Percentiles rank a stretch among this genome's conserved stretches.
Evolutionary conservation across 306 rosid species (phyloP).

Genomic region (Prunus mongolica): DNA sequence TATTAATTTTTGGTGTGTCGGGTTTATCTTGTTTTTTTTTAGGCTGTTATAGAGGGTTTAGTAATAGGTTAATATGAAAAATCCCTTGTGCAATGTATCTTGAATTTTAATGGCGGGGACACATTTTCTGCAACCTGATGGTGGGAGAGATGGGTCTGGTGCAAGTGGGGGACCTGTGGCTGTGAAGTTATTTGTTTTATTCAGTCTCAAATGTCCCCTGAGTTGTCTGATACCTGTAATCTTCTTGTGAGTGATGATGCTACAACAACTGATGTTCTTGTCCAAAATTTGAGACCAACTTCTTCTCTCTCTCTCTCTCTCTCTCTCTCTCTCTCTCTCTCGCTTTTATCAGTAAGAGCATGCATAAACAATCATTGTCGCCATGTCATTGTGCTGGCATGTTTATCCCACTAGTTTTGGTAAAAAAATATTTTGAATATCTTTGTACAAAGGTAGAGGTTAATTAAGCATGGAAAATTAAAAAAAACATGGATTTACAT

Average conservation of each 20-base stretch:
- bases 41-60: constrained; percentile 29
- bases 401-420: background rate
- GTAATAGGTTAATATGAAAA: constrained; percentile 37
- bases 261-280: constrained; percentile 24
- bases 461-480: background rate
- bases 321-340: background rate
- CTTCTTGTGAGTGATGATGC: constrained; percentile 32
- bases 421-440: background rate
- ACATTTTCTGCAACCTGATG: constrained; percentile 37
- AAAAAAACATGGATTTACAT: background rate
- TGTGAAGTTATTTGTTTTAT: constrained; percentile 27
- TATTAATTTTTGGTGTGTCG: constrained; percentile 20
- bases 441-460: background rate
- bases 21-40: constrained; percentile 31
- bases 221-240: constrained; percentile 36
- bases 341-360: constrained; percentile 1
- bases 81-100: constrained; percentile 30
- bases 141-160: constrained; percentile 33
- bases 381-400: background rate
- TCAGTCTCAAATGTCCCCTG: constrained; percentile 35
- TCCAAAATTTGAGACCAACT: constrained; percentile 23
- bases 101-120: constrained; percentile 26
- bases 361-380: constrained; percentile 12
- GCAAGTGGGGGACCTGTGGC: constrained; percentile 39
- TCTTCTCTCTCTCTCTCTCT: constrained; percentile 13